Base-by-base conservation (phyloP, 495 filamentous ascomycete species). In the Tuber calosporum region DNA sequence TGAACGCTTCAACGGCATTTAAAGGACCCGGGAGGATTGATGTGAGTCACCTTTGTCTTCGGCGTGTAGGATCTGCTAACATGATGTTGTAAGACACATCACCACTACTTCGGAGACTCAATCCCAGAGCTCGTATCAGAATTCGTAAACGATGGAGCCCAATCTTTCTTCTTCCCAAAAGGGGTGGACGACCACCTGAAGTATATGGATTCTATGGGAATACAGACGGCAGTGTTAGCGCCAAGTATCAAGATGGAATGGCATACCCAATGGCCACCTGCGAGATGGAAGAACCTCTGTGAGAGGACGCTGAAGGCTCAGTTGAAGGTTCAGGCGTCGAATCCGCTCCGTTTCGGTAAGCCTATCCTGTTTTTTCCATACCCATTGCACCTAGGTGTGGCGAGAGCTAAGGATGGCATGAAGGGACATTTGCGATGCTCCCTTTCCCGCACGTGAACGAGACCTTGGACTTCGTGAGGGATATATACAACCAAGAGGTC, bases 191-290 rank as follows among this genome's bases (percentile, higher is more conserved):
- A 62, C 53, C 53, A 62, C 53, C 26, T 62, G 4, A 19, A 62
- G 26, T 62, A 62, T 34, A 62, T 62, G 53, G 53, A 62, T 62
- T 62, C 53, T 4, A 62, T 62, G 53, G 53, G 53, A 15, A 62
- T 62, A 26, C 53, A 62, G 30, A 62, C 53, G 11, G 53, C 53
- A 11, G 30, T 62, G 2, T 26, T 62, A 19, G 26, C 53, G 4
- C 53, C 53, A 17, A 62, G 53, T 62, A 62, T 62, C 53, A 62
- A 62, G 53, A 30, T 34, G 53, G 53, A 62, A 34, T 62, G 53
- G 53, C 53, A 62, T 62, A 62, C 53, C 53, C 26, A 62, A 62
- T 62, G 53, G 53, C 53, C 53, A 2, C 53, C 53, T 26, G 53
- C 53, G 26, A 62, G 30, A 34, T 62, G 53, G 53, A 62, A 19